Base-by-base conservation (phyloP, 2,329 filamentous ascomycete genomes). In the Xylaria sp. region DNA sequence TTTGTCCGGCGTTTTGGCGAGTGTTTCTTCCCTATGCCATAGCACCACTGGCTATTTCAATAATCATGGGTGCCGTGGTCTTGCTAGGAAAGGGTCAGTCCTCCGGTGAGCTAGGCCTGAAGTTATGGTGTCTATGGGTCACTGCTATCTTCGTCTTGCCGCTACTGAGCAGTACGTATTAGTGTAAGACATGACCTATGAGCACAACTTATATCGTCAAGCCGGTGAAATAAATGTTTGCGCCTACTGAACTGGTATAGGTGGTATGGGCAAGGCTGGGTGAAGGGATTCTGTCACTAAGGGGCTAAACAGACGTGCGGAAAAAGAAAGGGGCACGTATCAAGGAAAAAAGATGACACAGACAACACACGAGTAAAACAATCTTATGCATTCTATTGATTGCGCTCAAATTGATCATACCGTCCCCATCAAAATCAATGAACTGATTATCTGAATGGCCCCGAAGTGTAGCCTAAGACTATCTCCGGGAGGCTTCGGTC, bases 111-210 rank as follows among this genome's bases (percentile, higher is more conserved):
- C 12, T 62, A 0, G 64, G 63, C 4, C 69, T 64, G 63, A 65
- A 58, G 44, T 54, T 67, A 8, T 72, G 63, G 69, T 72, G 63
- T 64, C 4, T 69, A 13, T 69, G 66, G 71, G 48, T 71, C 18
- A 20, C 39, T 61, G 7, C 55, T 18, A 48, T 72, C 34, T 69
- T 66, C 34, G 2, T 59, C 15, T 37, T 57, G 4, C 44, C 64
- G 31, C 66, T 69, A 3, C 60, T 62, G 2, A 7, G 57, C 9
- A 37, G 41, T 54, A 46, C 41, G 13, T 4, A 18, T 18, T 46
- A 46, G 13, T n/a, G 41, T 15, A n/a, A 4, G 7, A 7, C 13
- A 46, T 6, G 39, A 10, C 39, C 12, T 9, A 15, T 44, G 13
- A 15, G 12, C 12, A 44, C 39, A 15, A 13, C 4, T 15, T 25